phyloP scores from a whole-genome alignment of 176 grass and related monocot genomes.

The Pontederia crassipes region DNA sequence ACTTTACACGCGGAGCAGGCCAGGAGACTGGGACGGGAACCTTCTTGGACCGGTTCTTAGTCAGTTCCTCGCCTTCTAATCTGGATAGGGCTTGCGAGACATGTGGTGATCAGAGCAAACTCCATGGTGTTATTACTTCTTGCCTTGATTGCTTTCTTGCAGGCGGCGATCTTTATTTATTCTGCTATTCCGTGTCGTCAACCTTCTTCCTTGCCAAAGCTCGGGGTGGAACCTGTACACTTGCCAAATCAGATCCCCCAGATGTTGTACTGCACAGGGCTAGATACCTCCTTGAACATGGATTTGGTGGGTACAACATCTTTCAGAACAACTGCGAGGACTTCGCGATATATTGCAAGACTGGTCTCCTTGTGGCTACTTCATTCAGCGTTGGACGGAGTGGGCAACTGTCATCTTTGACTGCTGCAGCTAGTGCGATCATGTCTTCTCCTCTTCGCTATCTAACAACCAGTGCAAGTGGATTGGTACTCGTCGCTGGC shows the following conservation, averaged over 20 bases:
- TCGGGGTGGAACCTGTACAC: conserved; percentile 78
- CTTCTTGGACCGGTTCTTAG: conserved; percentile 33
- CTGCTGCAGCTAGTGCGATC: conserved; percentile 31
- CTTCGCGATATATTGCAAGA: conserved; percentile 91
- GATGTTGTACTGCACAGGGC: conserved; percentile 45
- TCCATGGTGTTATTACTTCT: conserved; percentile 50
- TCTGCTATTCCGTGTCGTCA: conserved; percentile 47
- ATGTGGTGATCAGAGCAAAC: conserved; percentile 23
- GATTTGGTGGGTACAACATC: conserved; percentile 57
- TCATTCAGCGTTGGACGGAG: conserved; percentile 67
- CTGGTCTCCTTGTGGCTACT: conserved; percentile 58
- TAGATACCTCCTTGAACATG: conserved; percentile 36
- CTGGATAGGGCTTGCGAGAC: conserved; percentile 23
- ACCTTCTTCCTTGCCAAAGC: conserved; percentile 72
- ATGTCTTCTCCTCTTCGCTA: conserved; percentile 54
- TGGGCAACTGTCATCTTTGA: conserved; percentile 61
- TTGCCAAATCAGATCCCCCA: conserved; percentile 40
- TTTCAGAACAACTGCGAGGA: conserved; percentile 97
- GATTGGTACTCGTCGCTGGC: conserved; percentile 31
- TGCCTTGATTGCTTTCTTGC: conserved; percentile 85
- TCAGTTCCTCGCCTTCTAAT: conserved; percentile 34
- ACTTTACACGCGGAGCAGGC: conserved; percentile 70
- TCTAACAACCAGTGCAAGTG: conserved; percentile 32
- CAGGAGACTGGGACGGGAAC: conserved; percentile 78
- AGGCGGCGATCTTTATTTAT: conserved; percentile 57